phyloP scores from a whole-genome alignment of 2,329 filamentous ascomycete genomes.

The Paradendryphiella salina region DNA sequence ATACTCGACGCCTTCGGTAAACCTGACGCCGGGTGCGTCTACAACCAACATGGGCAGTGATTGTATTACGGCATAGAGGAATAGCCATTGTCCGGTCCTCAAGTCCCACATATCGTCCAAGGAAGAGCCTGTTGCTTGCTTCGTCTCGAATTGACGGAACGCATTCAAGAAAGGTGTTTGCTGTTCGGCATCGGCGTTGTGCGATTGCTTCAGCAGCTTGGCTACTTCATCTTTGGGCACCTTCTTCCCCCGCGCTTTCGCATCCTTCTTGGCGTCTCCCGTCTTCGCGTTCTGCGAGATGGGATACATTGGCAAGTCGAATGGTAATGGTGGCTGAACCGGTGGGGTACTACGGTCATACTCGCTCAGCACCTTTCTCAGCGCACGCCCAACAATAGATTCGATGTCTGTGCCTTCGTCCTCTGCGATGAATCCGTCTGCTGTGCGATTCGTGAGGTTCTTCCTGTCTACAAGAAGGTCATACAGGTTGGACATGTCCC shows the following conservation, averaged over 20 bases:
- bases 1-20: constrained; percentile 75
- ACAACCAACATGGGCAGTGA: constrained; percentile 76
- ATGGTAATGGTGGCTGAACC: constrained; percentile 87
- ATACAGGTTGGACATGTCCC: constrained; percentile 83
- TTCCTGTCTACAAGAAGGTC: constrained; percentile 83
- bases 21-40: constrained; percentile 71
- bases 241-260: constrained; percentile 69
- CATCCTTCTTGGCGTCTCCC: constrained; percentile 72
- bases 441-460: constrained; percentile 75
- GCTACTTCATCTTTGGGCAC: constrained; percentile 79
- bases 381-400: constrained; percentile 63
- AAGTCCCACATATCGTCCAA: constrained; percentile 71
- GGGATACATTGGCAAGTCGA: constrained; percentile 80
- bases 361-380: constrained; percentile 80
- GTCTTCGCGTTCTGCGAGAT: constrained; percentile 66
- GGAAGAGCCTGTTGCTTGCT: constrained; percentile 66
- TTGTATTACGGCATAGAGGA: constrained; percentile 77
- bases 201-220: constrained; percentile 75
- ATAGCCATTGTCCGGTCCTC: constrained; percentile 77
- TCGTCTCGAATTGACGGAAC: constrained; percentile 72
- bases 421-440: constrained; percentile 66
- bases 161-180: constrained; percentile 66
- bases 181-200: constrained; percentile 72
- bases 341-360: constrained; percentile 89
- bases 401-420: constrained; percentile 58